Base-by-base conservation (phyloP, 2,329 filamentous ascomycete species). In the Aspergillus aculeatinus region DNA sequence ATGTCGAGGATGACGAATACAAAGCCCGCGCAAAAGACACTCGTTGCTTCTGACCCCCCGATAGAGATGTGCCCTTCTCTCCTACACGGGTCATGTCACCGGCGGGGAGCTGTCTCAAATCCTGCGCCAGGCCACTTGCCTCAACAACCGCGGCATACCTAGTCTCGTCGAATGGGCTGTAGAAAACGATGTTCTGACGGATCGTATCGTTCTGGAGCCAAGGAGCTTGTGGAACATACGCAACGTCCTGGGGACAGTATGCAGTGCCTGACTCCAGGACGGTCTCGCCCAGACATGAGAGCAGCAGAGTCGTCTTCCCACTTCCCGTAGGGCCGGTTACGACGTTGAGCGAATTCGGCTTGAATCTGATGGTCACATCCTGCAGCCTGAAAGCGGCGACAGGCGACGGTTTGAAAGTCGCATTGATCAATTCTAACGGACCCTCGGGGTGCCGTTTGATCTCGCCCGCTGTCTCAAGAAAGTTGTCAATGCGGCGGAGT, bases 191-290 rank as follows among this genome's bases (percentile, higher is more conserved):
- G 65, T 89, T 89, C 14, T 89, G 83, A 2, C 83, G 80, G 51
- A 89, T 85, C 2, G 83, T 87, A 78, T 86, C 87, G 71, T 84
- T 87, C 70, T 88, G 85, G 5, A 89, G 75, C 85, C 86, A 89
- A 0, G 86, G 84, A 0, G 85, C 82, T 66, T 89, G 87, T 1
- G 84, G 84, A 6, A 83, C 82, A 69, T 83, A 87, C 0, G 59
- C 86, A 79, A 61, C 83, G 81, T 72, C 87, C 83, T 2, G 81
- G 80, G 14, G 85, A 73, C 80, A 70, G 2, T 60, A 65, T 3
- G 61, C 68, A 25, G 53, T 44, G 3, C 68, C 69, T 0, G 63
- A 65, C 57, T 71, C 67, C 19, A 68, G 54, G 9, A 71, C 53
- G 6, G 68, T 71, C 29, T 71, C 69, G 1, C 69, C 68, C 25